These are phyloP conservation scores for Nakaseomyces bracarensis DNA, from an alignment of 1,139 yeast species.

Conservation along the genomic window DNA sequence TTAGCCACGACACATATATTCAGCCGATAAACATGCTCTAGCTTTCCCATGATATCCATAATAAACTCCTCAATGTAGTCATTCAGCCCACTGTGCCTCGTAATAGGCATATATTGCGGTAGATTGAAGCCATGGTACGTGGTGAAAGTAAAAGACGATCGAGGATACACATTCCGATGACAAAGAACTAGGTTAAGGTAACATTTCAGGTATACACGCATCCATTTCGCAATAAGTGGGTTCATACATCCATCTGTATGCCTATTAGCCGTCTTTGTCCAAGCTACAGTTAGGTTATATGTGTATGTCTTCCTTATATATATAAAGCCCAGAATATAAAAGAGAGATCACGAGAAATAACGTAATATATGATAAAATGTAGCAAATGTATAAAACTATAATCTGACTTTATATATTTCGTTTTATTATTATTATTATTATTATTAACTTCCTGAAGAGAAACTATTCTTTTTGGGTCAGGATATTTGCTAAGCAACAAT, in stretches of 20 bases:
- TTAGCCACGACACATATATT: slow-evolving; percentile 21
- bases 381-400: no score
- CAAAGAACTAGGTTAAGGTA: slow-evolving; percentile 28
- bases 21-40: slow-evolving; percentile 21
- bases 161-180: slow-evolving; percentile 30
- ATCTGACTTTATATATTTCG: no score
- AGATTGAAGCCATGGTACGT: slow-evolving; percentile 31
- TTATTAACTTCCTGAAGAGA: no score
- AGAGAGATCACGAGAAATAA: no score
- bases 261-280: neutral
- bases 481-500: no score
- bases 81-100: slow-evolving; percentile 26
- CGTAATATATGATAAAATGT: no score
- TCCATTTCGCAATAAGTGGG: slow-evolving; percentile 26
- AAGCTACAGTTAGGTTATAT: no score
- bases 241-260: slow-evolving; percentile 15
- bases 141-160: slow-evolving; percentile 27
- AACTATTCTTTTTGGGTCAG: no score
- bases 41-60: slow-evolving; percentile 21
- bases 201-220: slow-evolving; percentile 27
- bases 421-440: no score
- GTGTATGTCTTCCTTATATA: no score
- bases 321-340: no score
- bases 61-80: slow-evolving; percentile 29
- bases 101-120: slow-evolving; percentile 29